These are phyloP conservation scores for Juglanconis oblonga DNA, from an alignment of 2,329 filamentous ascomycete species.

Conservation along the genomic window DNA sequence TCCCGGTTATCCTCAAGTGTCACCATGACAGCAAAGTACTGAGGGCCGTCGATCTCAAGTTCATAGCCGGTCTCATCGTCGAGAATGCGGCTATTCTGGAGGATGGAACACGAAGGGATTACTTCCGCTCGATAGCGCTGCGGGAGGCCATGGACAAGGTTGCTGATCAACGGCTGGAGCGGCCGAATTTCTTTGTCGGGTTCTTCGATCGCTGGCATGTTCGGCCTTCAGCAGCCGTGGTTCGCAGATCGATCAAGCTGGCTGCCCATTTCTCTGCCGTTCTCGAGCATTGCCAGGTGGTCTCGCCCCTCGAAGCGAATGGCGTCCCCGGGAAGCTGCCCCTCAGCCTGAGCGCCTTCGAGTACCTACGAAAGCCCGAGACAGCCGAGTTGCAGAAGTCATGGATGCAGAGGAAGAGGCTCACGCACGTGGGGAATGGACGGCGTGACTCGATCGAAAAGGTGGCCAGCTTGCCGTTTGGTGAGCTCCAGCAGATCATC, in stretches of 20 bases:
- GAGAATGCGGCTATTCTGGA: conserved; percentile 39
- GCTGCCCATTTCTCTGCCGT: conserved; percentile 34
- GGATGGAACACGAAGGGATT: conserved; percentile 39
- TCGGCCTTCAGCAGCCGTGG: conserved; percentile 30
- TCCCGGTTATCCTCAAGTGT: conserved; percentile 23
- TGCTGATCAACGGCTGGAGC: conserved; percentile 27
- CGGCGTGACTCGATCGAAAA: conserved; percentile 11
- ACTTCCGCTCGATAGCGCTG: conserved; percentile 37
- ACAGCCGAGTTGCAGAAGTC: conserved; percentile 29
- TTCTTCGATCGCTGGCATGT: conserved; percentile 34
- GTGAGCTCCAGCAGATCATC: conserved; percentile 22
- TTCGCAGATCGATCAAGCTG: conserved; percentile 34
- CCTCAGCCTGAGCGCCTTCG: conserved; percentile 31
- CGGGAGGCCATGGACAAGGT: conserved; percentile 29
- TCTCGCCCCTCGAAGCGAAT: conserved; percentile 5
- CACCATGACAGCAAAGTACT: conserved; percentile 22
- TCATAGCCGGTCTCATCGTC: conserved; percentile 36
- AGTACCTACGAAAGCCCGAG: conserved; percentile 31
- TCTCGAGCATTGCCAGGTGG: conserved; percentile 28
- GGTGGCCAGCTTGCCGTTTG: conserved; percentile 23
- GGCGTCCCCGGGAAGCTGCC: conserved; percentile 10
- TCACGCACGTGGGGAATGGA: conserved; percentile 20
- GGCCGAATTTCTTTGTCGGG: conserved; percentile 34
- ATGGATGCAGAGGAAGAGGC: conserved; percentile 27
- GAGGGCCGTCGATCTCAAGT: conserved; percentile 27